Evolutionary conservation across 345 rosid species (phyloP).

Genomic region (Cardamine chenopodiifolia): DNA sequence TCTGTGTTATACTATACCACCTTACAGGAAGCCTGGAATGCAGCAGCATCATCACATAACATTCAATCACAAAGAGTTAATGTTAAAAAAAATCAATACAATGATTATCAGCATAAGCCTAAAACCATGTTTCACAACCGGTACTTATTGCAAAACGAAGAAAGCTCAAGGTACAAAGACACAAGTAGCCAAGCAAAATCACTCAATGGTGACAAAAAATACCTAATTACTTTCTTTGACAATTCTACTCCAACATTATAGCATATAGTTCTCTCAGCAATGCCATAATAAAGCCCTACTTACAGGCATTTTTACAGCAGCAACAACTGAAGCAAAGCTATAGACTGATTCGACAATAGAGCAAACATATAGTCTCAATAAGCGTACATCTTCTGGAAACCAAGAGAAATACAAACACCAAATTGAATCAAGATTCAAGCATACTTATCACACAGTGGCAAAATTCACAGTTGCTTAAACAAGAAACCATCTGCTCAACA

Average conservation of each 20-base stretch:
- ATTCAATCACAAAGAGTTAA: background rate
- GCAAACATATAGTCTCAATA: background rate
- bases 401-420: slow-evolving; percentile 2
- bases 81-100: background rate
- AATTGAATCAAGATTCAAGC: background rate
- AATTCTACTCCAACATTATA: background rate
- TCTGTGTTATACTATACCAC: slow-evolving; percentile 81
- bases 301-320: background rate
- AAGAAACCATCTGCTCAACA: background rate
- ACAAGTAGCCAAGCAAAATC: background rate
- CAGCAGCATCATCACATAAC: slow-evolving; percentile 14
- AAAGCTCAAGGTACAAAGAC: slow-evolving; percentile 6
- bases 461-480: background rate
- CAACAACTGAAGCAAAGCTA: slow-evolving; percentile 1
- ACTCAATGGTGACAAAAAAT: background rate
- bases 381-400: background rate
- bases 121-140: background rate
- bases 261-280: background rate
- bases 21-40: slow-evolving; percentile 70
- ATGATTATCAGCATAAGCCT: slow-evolving; percentile 8
- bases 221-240: background rate
- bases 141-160: background rate
- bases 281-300: background rate
- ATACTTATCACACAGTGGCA: background rate
- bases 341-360: background rate